A percentile compares a stretch with the other conserved stretches of the same genome.
phyloP scores from a whole-genome alignment of 352 stramenopile genomes.

The Phytophthora tubulina region DNA sequence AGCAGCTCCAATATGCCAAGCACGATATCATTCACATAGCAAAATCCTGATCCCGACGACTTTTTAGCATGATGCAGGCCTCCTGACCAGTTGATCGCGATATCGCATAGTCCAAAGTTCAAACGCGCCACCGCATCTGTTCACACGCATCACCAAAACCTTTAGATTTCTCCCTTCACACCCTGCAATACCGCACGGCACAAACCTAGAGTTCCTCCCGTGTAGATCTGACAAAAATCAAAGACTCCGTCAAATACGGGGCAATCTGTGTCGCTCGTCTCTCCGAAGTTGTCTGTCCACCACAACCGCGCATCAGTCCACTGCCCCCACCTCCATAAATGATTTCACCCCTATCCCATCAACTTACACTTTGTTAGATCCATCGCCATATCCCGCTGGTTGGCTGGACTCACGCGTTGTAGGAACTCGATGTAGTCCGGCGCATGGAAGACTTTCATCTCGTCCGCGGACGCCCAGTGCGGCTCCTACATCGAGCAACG shows the following conservation, averaged over 20 bases:
- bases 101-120: conserved; percentile 96
- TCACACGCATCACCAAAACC: conserved; percentile 4
- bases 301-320: conserved; percentile 1
- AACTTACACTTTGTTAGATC: conserved; percentile 79
- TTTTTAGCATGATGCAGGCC: conserved; percentile 99
- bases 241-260: conserved; percentile 99
- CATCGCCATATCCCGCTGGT: conserved; percentile 82
- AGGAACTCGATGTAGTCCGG: conserved; percentile 99
- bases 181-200: not conserved
- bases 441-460: conserved; percentile 98
- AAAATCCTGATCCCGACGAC: conserved; percentile 93
- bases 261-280: conserved; percentile 95
- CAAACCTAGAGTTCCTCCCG: conserved; percentile 92
- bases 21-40: conserved; percentile 99
- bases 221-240: conserved; percentile 98
- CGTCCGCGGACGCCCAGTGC: conserved; percentile 82
- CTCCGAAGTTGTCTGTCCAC: conserved; percentile 93
- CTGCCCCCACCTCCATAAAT: not conserved
- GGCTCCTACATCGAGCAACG: conserved; percentile 56
- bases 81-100: conserved; percentile 98
- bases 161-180: not conserved
- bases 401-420: conserved; percentile 94
- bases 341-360: not conserved
- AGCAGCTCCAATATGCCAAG: conserved; percentile 98
- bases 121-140: conserved; percentile 95